Evolutionary conservation across 768 basidiomycete genomes (phyloP).

Genomic region (Mycena chlorophos): DNA sequence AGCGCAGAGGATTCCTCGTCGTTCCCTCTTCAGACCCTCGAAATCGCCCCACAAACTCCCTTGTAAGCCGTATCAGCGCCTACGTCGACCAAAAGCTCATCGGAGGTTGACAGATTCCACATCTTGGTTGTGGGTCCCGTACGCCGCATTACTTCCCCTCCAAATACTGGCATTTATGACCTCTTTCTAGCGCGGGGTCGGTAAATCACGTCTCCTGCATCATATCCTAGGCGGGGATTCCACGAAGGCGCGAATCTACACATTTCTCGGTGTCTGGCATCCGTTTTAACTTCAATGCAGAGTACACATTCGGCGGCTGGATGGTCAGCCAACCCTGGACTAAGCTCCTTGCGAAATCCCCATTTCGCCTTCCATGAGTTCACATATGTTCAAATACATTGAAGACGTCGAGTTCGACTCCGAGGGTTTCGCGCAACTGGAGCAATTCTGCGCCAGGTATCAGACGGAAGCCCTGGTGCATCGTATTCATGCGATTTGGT

Average conservation of each 20-base stretch:
- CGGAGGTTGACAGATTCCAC: background rate
- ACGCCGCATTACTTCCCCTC: background rate
- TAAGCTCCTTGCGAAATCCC: background rate
- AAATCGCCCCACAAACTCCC: background rate
- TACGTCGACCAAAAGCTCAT: background rate
- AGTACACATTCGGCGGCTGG: no score
- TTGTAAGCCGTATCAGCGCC: background rate
- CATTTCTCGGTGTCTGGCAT: no score
- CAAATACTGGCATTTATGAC: background rate
- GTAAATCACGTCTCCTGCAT: background rate
- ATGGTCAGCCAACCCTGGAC: background rate
- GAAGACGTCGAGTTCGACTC: no score
- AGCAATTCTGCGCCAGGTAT: background rate
- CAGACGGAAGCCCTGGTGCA: background rate
- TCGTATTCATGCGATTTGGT: background rate
- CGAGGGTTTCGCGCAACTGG: background rate
- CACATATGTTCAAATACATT: background rate
- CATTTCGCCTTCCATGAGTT: background rate
- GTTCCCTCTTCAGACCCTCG: background rate
- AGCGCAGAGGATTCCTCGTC: no score
- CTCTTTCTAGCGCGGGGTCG: background rate
- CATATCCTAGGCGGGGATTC: background rate
- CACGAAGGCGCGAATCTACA: no score
- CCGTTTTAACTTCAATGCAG: no score
- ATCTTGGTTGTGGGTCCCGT: background rate